Percentiles rank a stretch among this genome's conserved stretches.
These are phyloP conservation scores for Aspergillus fructus DNA, from an alignment of 2,329 filamentous ascomycete species.

Conservation along the genomic window DNA sequence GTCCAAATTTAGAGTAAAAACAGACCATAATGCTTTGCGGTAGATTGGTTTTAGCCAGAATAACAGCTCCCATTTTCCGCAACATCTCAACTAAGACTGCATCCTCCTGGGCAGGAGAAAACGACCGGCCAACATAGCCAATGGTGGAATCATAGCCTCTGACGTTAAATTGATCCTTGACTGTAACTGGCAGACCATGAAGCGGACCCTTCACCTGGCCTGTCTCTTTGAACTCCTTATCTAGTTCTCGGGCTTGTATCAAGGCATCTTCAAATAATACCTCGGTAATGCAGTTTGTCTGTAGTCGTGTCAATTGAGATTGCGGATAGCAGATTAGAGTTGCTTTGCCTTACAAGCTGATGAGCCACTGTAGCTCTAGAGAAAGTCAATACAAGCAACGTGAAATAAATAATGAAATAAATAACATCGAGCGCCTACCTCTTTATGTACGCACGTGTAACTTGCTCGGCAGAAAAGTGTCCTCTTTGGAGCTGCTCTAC, in stretches of 20 bases:
- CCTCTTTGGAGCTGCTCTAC: slow-evolving; percentile 21
- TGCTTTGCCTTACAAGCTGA: slow-evolving; percentile 22
- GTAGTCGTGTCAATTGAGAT: neutral
- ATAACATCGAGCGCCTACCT: slow-evolving; percentile 22
- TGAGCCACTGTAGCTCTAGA: slow-evolving; percentile 30
- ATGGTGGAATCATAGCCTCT: slow-evolving; percentile 58
- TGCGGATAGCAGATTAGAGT: neutral
- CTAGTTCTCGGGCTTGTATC: slow-evolving; percentile 30
- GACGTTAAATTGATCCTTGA: slow-evolving; percentile 65
- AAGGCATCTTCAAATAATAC: slow-evolving; percentile 37
- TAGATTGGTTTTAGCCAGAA: slow-evolving; percentile 55
- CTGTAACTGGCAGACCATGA: slow-evolving; percentile 55
- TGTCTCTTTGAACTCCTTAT: slow-evolving; percentile 25
- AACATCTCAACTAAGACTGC: slow-evolving; percentile 52
- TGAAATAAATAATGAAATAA: neutral
- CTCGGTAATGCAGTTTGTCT: slow-evolving; percentile 42
- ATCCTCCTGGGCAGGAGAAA: slow-evolving; percentile 51
- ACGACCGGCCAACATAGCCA: slow-evolving; percentile 56
- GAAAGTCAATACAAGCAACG: neutral
- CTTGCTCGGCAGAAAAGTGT: slow-evolving; percentile 29
- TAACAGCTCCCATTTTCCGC: slow-evolving; percentile 50
- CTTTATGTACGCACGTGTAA: slow-evolving; percentile 32
- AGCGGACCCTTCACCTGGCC: slow-evolving; percentile 49
- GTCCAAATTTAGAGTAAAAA: neutral
- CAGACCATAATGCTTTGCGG: slow-evolving; percentile 54